Evolutionary conservation across 768 basidiomycete species (phyloP).

Genomic region (Suillus subluteus): DNA sequence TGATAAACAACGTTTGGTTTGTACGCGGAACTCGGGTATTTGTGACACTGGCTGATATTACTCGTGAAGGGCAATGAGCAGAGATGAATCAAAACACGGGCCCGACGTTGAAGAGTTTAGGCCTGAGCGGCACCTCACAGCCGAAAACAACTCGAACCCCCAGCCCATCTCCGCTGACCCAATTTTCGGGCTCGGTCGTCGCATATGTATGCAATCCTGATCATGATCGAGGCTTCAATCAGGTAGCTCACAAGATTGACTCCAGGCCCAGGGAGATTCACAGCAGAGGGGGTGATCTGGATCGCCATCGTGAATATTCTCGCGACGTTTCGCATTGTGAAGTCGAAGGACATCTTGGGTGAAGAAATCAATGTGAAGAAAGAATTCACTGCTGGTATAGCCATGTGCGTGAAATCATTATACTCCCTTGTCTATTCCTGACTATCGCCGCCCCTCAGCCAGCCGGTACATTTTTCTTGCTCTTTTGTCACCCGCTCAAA

Average conservation of each 20-base stretch:
- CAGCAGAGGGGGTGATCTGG: conserved; percentile 28
- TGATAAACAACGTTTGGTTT: conserved; percentile 41
- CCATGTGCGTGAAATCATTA: conserved; percentile 17
- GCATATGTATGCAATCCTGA: conserved; percentile 24
- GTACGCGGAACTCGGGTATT: neutral
- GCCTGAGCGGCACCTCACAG: conserved; percentile 30
- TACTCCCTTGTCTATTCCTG: neutral
- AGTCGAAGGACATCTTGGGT: conserved; percentile 26
- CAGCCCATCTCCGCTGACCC: conserved; percentile 21
- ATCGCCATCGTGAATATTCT: conserved; percentile 26
- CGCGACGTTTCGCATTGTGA: conserved; percentile 24
- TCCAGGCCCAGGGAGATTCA: conserved; percentile 27
- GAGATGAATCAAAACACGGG: conserved; percentile 21
- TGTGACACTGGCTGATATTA: neutral
- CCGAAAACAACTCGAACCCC: neutral
- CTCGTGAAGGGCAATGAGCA: conserved; percentile 25
- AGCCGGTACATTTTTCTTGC: conserved; percentile 28
- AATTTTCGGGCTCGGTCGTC: conserved; percentile 29
- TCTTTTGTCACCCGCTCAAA: conserved; percentile 23
- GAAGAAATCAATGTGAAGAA: conserved; percentile 26
- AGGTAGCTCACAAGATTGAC: neutral
- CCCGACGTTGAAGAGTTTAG: conserved; percentile 26
- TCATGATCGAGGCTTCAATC: neutral
- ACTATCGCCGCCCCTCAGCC: conserved; percentile 11
- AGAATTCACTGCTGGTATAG: conserved; percentile 27